phyloP scores from a whole-genome alignment of 345 rosid species.

The Populus euphratica region DNA sequence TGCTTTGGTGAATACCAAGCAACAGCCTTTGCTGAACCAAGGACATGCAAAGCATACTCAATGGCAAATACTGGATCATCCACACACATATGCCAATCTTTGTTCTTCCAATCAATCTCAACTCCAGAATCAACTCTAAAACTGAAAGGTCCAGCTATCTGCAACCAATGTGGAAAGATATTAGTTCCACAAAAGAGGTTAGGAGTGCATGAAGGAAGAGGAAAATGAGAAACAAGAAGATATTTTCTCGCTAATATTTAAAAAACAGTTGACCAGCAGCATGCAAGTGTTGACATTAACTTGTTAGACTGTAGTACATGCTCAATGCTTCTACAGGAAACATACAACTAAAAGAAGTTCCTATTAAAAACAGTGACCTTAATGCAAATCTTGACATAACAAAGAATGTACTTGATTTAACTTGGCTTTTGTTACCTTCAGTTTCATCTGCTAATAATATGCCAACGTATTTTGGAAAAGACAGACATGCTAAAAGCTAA shows the following conservation, averaged over 20 bases:
- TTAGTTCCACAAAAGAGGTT: neutral
- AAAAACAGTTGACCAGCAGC: neutral
- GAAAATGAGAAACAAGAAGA: neutral
- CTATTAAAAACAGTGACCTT: neutral
- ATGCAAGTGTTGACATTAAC: neutral
- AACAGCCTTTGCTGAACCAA: conserved; percentile 82
- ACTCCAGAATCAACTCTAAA: conserved; percentile 75
- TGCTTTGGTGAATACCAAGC: conserved; percentile 92
- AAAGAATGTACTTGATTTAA: neutral
- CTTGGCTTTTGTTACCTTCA: neutral
- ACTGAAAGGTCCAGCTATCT: conserved; percentile 92
- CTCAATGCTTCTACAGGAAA: neutral
- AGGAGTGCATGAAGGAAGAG: neutral
- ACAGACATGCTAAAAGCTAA: neutral
- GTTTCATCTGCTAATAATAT: neutral
- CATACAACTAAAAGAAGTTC: neutral
- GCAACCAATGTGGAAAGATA: conserved; percentile 20
- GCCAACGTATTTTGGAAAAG: neutral
- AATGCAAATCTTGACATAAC: neutral
- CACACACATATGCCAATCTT: conserved; percentile 34
- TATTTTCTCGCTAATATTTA: neutral
- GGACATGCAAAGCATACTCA: conserved; percentile 84
- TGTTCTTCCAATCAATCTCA: conserved; percentile 48
- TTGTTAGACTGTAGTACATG: neutral
- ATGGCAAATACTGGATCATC: conserved; percentile 69